Percentiles rank a stretch among this genome's conserved stretches.
Evolutionary conservation across 108 stramenopile genomes (phyloP).

Genomic region (Fragilariopsis cylindrus): DNA sequence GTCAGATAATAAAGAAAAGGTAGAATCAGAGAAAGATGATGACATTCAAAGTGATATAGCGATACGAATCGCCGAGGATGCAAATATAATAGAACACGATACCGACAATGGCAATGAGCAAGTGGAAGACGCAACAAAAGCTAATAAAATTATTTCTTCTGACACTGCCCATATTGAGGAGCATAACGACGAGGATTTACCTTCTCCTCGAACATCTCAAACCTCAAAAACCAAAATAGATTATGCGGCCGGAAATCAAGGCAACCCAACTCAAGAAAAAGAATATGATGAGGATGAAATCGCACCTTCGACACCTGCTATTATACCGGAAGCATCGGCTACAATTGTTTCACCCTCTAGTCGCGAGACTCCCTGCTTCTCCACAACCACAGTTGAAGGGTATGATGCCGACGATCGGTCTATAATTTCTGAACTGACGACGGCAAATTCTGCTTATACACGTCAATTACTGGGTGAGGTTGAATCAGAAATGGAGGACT

Average conservation of each 20-base stretch:
- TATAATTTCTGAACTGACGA: constrained; percentile 49
- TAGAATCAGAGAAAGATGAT: background rate
- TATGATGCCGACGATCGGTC: constrained; percentile 42
- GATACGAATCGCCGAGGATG: background rate
- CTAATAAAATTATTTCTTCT: background rate
- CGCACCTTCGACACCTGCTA: background rate
- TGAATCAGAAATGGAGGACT: constrained; percentile 32
- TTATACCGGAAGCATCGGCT: constrained; percentile 5
- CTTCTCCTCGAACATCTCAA: too few relatives aligned
- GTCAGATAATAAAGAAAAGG: background rate
- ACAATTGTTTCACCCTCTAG: background rate
- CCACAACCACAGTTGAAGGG: constrained; percentile 23
- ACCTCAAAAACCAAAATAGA: too few relatives aligned
- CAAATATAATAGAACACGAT: background rate
- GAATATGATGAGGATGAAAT: background rate
- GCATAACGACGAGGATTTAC: background rate
- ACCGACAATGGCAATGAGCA: background rate
- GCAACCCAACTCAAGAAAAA: too few relatives aligned
- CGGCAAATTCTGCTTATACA: constrained; percentile 32
- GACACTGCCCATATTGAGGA: constrained; percentile 5
- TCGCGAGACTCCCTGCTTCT: background rate
- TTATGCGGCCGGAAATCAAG: too few relatives aligned
- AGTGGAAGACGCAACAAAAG: background rate
- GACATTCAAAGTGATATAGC: background rate
- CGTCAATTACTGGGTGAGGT: constrained; percentile 35